Evolutionary conservation across 139 green algal genomes (phyloP).

Genomic region (Chlorella vulgaris): DNA sequence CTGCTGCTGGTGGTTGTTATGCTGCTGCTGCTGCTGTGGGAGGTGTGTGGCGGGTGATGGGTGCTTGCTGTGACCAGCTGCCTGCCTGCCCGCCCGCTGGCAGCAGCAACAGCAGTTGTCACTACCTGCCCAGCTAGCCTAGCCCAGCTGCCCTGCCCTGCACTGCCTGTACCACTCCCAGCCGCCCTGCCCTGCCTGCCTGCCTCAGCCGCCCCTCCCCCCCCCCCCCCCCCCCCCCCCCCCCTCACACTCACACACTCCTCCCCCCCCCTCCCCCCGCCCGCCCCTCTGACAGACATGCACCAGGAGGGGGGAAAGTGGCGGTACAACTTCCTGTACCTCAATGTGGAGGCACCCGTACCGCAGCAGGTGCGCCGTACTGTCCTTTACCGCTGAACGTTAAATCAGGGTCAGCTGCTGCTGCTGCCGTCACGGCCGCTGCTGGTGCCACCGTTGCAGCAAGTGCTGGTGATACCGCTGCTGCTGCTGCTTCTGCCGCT

Average conservation of each 20-base stretch:
- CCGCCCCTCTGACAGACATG: conserved; percentile 77
- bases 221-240: not conserved
- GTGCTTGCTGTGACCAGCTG: no score
- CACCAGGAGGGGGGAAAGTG: conserved; percentile 72
- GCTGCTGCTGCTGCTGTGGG: not conserved
- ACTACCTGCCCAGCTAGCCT: no score
- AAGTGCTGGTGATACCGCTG: no score
- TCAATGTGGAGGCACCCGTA: conserved; percentile 67
- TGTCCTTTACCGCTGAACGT: not conserved
- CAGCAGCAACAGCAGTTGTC: no score
- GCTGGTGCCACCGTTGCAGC: not conserved
- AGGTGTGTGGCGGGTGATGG: not conserved
- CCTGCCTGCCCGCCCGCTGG: no score
- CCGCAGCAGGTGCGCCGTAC: conserved; percentile 39
- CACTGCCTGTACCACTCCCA: no score
- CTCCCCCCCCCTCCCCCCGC: not conserved
- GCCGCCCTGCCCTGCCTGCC: not conserved
- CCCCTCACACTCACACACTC: not conserved
- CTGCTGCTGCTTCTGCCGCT: not conserved
- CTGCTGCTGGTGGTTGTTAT: not conserved
- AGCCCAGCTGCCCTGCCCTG: no score
- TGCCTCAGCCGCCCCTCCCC: not conserved
- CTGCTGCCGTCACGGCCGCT: not conserved
- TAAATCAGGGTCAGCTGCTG: not conserved
- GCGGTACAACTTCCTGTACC: conserved; percentile 84